A percentile compares a stretch with the other conserved stretches of the same genome.
Evolutionary conservation across 108 stramenopile species (phyloP).

Genomic region (Nitzschia sp.): DNA sequence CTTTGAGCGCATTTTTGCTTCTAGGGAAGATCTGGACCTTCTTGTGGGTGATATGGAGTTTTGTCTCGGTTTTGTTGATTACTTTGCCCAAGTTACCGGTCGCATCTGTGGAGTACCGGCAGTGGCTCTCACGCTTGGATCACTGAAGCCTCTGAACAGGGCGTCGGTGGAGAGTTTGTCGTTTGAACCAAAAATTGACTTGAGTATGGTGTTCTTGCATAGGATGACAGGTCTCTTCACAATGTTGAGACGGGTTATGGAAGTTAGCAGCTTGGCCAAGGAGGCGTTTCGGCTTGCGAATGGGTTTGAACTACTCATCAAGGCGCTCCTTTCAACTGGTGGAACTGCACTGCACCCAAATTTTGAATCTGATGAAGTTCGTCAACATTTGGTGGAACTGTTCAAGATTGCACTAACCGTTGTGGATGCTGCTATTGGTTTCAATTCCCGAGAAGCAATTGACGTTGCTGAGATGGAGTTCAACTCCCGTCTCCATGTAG

Average conservation of each 20-base stretch:
- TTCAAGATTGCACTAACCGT: slow-evolving; percentile 52
- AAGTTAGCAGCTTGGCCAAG: slow-evolving; percentile 55
- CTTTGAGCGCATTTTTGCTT: slow-evolving; percentile 64
- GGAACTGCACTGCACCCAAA: slow-evolving; percentile 35
- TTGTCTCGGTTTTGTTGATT: slow-evolving; percentile 53
- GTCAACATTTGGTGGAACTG: slow-evolving; percentile 42
- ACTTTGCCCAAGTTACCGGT: slow-evolving; percentile 37
- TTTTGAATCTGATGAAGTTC: slow-evolving; percentile 17
- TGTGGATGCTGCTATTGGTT: slow-evolving; percentile 54
- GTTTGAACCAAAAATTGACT: slow-evolving; percentile 24
- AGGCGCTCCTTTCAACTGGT: slow-evolving; percentile 51
- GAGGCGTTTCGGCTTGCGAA: slow-evolving; percentile 67
- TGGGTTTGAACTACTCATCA: slow-evolving; percentile 66
- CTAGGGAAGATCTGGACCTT: slow-evolving; percentile 46
- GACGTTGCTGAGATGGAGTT: slow-evolving; percentile 22
- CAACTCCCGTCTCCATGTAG: slow-evolving; percentile 14
- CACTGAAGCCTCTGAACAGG: slow-evolving; percentile 17
- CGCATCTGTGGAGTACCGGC: slow-evolving; percentile 31
- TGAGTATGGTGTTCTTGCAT: slow-evolving; percentile 22
- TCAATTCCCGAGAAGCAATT: slow-evolving; percentile 44
- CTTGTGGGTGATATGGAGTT: slow-evolving; percentile 60
- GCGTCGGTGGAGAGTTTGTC: slow-evolving; percentile 17
- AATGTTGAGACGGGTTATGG: slow-evolving; percentile 57
- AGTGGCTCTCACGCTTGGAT: slow-evolving; percentile 24
- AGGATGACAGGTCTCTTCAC: slow-evolving; percentile 26